Percentiles rank a stretch among this genome's conserved stretches.
These are phyloP conservation scores for Trichothecium sympodiale DNA, from an alignment of 2,329 filamentous ascomycete genomes.

Conservation along the genomic window DNA sequence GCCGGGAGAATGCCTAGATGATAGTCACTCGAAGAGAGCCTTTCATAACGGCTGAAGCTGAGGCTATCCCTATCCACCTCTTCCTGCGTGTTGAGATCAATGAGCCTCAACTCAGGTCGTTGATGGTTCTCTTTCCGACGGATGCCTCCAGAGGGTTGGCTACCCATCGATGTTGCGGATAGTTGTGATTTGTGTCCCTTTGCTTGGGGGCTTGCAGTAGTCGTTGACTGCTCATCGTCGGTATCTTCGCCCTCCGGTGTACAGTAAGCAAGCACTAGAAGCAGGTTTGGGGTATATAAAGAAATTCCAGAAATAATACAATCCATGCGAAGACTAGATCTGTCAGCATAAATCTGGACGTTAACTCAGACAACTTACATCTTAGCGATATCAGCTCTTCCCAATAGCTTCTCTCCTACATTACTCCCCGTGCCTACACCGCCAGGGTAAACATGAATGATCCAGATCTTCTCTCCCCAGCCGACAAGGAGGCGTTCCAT, in stretches of 20 bases:
- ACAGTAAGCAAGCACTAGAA: constrained; percentile 87
- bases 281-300: constrained; percentile 82
- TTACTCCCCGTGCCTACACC: constrained; percentile 54
- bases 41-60: constrained; percentile 76
- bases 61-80: constrained; percentile 82
- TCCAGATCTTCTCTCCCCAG: constrained; percentile 94
- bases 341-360: constrained; percentile 13
- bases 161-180: constrained; percentile 38
- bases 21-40: constrained; percentile 80
- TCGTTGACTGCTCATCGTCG: constrained; percentile 20
- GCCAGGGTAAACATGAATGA: constrained; percentile 79
- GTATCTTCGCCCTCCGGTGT: constrained; percentile 59
- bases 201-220: constrained; percentile 1
- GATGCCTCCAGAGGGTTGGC: constrained; percentile 53
- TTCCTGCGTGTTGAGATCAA: constrained; percentile 78
- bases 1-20: constrained; percentile 78
- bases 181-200: constrained; percentile 28
- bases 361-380: constrained; percentile 49
- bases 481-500: constrained; percentile 80
- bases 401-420: constrained; percentile 59
- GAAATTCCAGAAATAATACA: constrained; percentile 97
- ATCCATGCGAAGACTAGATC: constrained; percentile 75
- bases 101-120: constrained; percentile 80
- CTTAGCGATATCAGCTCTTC: constrained; percentile 81
- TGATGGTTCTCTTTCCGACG: constrained; percentile 66